Percentiles rank a stretch among this genome's conserved stretches.
These are phyloP conservation scores for Hymenoscyphus fructigenus DNA, from an alignment of 2,329 filamentous ascomycete species.

Conservation along the genomic window DNA sequence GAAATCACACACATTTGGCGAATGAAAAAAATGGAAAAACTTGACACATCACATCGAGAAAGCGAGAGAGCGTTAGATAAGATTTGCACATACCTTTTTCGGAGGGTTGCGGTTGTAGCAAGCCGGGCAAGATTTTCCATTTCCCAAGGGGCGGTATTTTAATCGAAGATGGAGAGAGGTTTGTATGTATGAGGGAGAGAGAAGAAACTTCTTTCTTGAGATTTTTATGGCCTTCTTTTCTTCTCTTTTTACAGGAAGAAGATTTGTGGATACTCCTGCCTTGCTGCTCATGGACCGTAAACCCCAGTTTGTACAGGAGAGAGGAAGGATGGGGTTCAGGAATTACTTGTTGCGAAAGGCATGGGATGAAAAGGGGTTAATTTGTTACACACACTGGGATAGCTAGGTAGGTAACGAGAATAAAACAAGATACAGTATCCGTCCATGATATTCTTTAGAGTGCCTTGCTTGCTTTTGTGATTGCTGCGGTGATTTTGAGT, in stretches of 20 bases:
- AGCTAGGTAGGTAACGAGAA: no score
- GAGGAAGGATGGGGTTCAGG: neutral
- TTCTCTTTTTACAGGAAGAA: neutral
- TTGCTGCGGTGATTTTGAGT: no score
- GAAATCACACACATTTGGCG: conserved; percentile 16
- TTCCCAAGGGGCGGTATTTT: neutral
- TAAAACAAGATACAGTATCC: no score
- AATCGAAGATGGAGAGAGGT: neutral
- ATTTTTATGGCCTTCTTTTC: neutral
- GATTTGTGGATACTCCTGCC: neutral
- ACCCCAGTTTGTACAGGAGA: neutral
- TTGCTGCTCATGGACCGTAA: neutral
- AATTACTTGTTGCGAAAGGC: neutral
- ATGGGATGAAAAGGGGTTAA: neutral
- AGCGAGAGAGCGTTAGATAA: conserved; percentile 13
- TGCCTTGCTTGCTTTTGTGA: no score
- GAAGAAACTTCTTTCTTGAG: neutral
- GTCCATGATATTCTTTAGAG: no score
- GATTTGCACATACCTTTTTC: conserved; percentile 16
- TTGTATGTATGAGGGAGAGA: neutral
- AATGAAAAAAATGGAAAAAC: conserved; percentile 20
- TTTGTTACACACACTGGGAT: neutral
- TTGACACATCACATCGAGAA: conserved; percentile 8
- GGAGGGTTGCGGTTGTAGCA: neutral
- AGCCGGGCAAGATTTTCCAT: conserved; percentile 5